These are phyloP conservation scores for Tanozyma kutaoensis DNA, from an alignment of 805 yeast genomes.

Conservation along the genomic window DNA sequence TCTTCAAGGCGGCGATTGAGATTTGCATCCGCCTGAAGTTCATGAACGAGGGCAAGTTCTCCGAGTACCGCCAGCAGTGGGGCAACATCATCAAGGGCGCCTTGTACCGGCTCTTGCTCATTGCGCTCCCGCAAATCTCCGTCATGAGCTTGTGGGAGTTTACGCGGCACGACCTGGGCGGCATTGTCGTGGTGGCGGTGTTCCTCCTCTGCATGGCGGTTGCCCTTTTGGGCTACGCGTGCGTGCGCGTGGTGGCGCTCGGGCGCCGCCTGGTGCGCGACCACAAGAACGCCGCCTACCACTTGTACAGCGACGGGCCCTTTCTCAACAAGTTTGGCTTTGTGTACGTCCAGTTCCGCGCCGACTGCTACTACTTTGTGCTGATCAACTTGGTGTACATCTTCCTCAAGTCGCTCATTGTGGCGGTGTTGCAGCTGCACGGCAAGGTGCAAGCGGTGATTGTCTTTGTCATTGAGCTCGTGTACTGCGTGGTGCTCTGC, in stretches of 20 bases:
- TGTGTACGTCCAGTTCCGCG: conserved; percentile 81
- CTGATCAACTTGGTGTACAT: conserved; percentile 50
- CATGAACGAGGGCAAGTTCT: conserved; percentile 52
- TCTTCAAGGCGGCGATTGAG: conserved; percentile 62
- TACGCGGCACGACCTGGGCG: conserved; percentile 71
- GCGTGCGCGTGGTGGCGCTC: conserved; percentile 54
- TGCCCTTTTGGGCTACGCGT: conserved; percentile 57
- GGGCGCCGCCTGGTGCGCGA: conserved; percentile 62
- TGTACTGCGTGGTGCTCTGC: conserved; percentile 52
- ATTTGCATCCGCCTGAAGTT: conserved; percentile 42
- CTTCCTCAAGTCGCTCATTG: conserved; percentile 64
- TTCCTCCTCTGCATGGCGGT: conserved; percentile 47
- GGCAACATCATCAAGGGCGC: conserved; percentile 77
- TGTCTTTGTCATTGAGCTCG: conserved; percentile 62
- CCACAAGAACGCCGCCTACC: conserved; percentile 85
- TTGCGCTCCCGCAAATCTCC: conserved; percentile 81
- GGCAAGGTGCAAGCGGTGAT: conserved; percentile 78
- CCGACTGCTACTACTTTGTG: conserved; percentile 78
- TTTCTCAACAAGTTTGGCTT: conserved; percentile 85
- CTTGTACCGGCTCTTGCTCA: conserved; percentile 65
- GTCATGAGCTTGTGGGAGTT: conserved; percentile 84
- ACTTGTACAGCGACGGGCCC: conserved; percentile 72
- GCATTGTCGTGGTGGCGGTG: conserved; percentile 68
- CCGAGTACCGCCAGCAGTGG: conserved; percentile 77
- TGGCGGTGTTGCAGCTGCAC: conserved; percentile 69